Evolutionary conservation across 192 early-diverging fungal genomes (phyloP), one percentile per base, ranked within the genome.

Genomic region (Lunasporangiospora selenospora): DNA sequence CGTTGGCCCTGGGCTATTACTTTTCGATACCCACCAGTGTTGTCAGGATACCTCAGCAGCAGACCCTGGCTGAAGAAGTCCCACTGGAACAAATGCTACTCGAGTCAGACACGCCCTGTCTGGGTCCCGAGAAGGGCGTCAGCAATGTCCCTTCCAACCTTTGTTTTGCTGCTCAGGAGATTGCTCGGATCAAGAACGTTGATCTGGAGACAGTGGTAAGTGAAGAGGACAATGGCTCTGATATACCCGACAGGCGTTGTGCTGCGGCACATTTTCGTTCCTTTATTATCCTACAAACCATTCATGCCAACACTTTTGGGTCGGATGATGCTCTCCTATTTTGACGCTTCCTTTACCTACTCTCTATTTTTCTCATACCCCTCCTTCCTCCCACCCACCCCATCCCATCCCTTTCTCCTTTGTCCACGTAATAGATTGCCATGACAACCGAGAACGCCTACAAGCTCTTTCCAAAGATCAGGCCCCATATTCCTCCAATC

Each of bases 21-120:
- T 84, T 86, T 44, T 86, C 85, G 37, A 71, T 86, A 30, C 85
- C 85, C 32, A 83, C 85, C 2, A 81, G 76, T 53, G 75, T 80
- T 30, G 58, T 77, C 36, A 65, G 81, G 40, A 77, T 56, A 21
- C 73, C 77, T 2, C 81, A 86, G 46, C 80, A 81, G 27, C 79
- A 84, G 65, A 76, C 55, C 0, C 41, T 86, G 33, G 83, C 60
- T 6, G 62, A 62, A 4, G 65, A 62, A 1, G 48, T 86, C 7
- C 85, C 85, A 10, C 45, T 86, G 32, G 62, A 66, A 24, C 65
- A 75, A 30, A 67, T 86, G 34, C 34, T 86, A n/a, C 58, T 86
- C 19, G 85, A 86, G 57, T 83, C 85, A 2, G 85, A 86, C 59
- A 73, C 83, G 24, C 85, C 85, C 3, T 83, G 83, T 4, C 23